These are phyloP conservation scores for Plantago rigida DNA, from an alignment of 305 asterid species.

Conservation along the genomic window DNA sequence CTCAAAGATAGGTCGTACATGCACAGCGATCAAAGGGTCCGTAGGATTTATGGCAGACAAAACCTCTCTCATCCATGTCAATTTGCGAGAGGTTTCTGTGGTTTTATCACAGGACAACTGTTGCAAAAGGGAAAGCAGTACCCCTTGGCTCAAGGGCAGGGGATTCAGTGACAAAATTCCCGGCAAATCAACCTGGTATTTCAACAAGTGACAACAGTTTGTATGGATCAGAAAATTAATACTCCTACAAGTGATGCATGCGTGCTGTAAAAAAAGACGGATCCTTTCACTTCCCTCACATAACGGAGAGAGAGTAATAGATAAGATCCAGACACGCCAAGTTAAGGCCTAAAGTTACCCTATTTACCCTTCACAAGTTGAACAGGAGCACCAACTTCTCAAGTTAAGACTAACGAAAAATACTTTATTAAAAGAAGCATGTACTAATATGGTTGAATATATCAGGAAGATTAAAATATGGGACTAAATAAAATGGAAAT, in stretches of 20 bases:
- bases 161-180: slow-evolving; percentile 57
- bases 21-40: slow-evolving; percentile 63
- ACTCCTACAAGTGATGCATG: background rate
- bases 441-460: too few relatives aligned
- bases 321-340: too few relatives aligned
- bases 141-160: slow-evolving; percentile 84
- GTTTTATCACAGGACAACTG: slow-evolving; percentile 71
- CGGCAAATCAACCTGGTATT: slow-evolving; percentile 64
- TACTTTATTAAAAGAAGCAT: too few relatives aligned
- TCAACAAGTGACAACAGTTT: slow-evolving; percentile 29
- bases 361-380: too few relatives aligned
- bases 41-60: slow-evolving; percentile 62
- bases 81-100: slow-evolving; percentile 54
- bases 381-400: too few relatives aligned
- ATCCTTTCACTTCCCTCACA: background rate
- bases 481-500: too few relatives aligned
- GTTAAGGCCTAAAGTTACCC: too few relatives aligned
- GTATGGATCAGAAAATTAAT: background rate
- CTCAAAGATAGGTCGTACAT: slow-evolving; percentile 80
- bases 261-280: background rate
- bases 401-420: too few relatives aligned
- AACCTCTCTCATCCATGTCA: slow-evolving; percentile 84
- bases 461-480: too few relatives aligned
- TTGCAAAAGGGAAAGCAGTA: slow-evolving; percentile 80
- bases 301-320: too few relatives aligned